Evolutionary conservation across 306 rosid species (phyloP).

Genomic region (Macrotyloma uniflorum): DNA sequence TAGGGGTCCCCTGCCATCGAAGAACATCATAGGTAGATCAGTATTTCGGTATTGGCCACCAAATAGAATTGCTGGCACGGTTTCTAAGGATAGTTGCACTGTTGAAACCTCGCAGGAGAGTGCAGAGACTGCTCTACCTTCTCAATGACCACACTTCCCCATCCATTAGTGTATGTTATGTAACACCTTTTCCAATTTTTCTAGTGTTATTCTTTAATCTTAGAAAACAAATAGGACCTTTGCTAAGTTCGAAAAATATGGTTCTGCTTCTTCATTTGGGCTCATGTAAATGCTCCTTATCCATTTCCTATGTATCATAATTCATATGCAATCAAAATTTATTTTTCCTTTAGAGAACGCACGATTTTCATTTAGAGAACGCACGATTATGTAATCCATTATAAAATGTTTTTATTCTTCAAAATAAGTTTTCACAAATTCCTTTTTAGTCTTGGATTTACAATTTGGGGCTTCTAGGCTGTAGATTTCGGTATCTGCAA

Average conservation of each 20-base stretch:
- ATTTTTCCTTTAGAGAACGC: too few species aligned
- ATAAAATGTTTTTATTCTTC: too few species aligned
- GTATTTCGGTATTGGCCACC: conserved; percentile 96
- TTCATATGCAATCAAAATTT: background rate
- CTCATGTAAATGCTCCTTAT: background rate
- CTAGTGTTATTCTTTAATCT: background rate
- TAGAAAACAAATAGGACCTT: background rate
- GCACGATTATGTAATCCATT: too few species aligned
- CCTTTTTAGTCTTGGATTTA: too few species aligned
- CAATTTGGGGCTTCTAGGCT: too few species aligned
- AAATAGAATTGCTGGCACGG: conserved; percentile 72
- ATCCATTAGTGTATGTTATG: too few species aligned
- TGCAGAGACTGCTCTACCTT: conserved; percentile 30
- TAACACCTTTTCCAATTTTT: too few species aligned
- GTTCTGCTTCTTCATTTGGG: background rate
- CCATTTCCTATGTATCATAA: background rate
- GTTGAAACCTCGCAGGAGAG: conserved; percentile 56
- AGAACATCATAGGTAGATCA: conserved; percentile 93
- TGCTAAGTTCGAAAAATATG: background rate
- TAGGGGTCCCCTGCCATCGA: conserved; percentile 98
- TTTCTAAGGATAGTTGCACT: conserved; percentile 65
- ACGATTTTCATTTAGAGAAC: too few species aligned
- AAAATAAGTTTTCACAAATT: too few species aligned
- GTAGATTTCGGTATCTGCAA: too few species aligned
- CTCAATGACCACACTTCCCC: conserved; percentile 39